Conservation (phyloP, 2,329 filamentous ascomycete species). For the Penicillium thymicola region DNA sequence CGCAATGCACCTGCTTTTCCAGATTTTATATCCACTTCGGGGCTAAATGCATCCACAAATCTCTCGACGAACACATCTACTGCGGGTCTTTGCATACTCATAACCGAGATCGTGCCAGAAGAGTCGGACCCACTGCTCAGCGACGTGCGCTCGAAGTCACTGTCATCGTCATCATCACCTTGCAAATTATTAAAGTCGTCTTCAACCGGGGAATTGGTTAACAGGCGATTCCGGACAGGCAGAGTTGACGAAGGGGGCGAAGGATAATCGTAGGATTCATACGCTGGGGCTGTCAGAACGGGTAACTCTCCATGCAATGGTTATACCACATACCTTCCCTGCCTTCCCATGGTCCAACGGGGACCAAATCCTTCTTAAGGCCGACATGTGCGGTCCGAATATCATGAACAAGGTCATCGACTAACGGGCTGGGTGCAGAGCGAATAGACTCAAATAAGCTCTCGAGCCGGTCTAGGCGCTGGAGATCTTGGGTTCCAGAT, state of each 20-base stretch:
- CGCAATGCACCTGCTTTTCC: slow-evolving; percentile 38
- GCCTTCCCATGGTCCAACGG: slow-evolving; percentile 25
- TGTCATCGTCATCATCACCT: slow-evolving; percentile 12
- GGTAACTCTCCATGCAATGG: neutral
- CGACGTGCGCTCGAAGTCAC: slow-evolving; percentile 18
- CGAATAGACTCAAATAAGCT: slow-evolving; percentile 35
- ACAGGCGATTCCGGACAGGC: slow-evolving; percentile 6
- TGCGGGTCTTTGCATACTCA: slow-evolving; percentile 24
- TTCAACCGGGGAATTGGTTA: neutral
- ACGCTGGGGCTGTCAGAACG: slow-evolving; percentile 10
- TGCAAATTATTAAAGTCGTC: slow-evolving; percentile 17
- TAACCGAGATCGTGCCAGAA: slow-evolving; percentile 21
- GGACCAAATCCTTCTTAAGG: slow-evolving; percentile 15
- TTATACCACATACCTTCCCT: slow-evolving; percentile 21
- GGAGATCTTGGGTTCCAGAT: slow-evolving; percentile 18
- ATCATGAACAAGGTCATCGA: slow-evolving; percentile 31
- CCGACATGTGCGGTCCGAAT: slow-evolving; percentile 26
- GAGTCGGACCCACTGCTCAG: slow-evolving; percentile 25
- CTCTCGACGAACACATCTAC: slow-evolving; percentile 39
- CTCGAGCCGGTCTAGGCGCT: slow-evolving; percentile 32
- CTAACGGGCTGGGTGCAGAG: slow-evolving; percentile 29
- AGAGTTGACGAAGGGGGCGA: slow-evolving; percentile 6
- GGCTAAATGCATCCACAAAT: slow-evolving; percentile 42
- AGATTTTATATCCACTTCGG: slow-evolving; percentile 34
- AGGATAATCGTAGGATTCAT: slow-evolving; percentile 12